Base-by-base conservation (phyloP, 192 early-diverging fungal species). In the Irineochytrium annulatum region DNA sequence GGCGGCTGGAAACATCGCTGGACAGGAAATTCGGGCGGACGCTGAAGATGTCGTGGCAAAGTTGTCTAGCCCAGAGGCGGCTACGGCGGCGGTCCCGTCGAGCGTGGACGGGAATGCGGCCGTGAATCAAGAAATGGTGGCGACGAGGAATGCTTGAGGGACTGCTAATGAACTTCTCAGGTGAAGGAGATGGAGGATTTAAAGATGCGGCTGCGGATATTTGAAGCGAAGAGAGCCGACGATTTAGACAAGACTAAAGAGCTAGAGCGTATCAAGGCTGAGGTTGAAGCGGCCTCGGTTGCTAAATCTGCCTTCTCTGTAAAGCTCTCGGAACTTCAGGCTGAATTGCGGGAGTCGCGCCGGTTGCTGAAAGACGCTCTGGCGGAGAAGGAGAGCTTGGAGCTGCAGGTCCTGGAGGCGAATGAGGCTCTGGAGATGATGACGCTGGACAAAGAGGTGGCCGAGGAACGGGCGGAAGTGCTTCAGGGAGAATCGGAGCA, bases 361-460 rank as follows among this genome's bases (percentile, higher is more conserved):
- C 73, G 78, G 30, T 67, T 76, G 62, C 60, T 84, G 22, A 84
- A 84, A 64, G 79, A 83, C 3, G 62, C 72, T 3, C 33, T 43
- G 20, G 41, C 69, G 3, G 91, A 86, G 56, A 87, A 84, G 59
- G 88, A 89, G 30, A 70, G 67, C 1, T 52, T 78, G 29, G 92
- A 94, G 55, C 57, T 65, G 19, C 84, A 86, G 60, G 78, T 89
- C 52, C 75, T 77, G 34, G 92, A 95, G 31, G 73, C 86, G 17
- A 57, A 82, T 22, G 93, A 94, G 24, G 73, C 74, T 16, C 77
- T 94, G 72, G 94, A 97, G 70, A 86, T 93, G 73, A 82, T 89
- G 54, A 76, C 90, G 3, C 63, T 97, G 14, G 94, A 97, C 77
- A 89, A 89, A 66, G 92, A 97, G 69, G 84, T 93, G 79, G 92